Evolutionary conservation across 371 early-diverging fungal species (phyloP).

Genomic region (Rhizopus stolonifer): DNA sequence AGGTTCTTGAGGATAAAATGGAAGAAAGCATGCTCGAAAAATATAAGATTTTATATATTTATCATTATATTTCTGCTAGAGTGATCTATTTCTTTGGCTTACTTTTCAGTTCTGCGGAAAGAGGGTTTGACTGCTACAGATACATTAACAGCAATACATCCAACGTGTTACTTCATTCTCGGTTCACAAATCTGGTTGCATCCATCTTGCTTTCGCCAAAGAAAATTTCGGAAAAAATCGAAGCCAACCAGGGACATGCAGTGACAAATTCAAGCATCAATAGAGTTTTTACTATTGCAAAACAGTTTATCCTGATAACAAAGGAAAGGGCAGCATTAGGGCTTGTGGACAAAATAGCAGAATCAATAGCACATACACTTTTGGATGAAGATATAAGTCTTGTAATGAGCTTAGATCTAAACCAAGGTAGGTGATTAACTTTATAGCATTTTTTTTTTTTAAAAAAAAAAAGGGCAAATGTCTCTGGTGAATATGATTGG

Average conservation of each 20-base stretch:
- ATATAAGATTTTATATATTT: conserved; percentile 15
- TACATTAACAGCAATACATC: conserved; percentile 6
- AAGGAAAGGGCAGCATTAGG: not conserved
- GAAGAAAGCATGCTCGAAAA: conserved; percentile 14
- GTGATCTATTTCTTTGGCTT: conserved; percentile 24
- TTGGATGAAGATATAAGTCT: conserved; percentile 29
- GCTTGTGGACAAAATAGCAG: conserved; percentile 11
- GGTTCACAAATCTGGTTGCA: conserved; percentile 17
- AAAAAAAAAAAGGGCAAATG: not conserved
- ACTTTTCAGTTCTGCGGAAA: not conserved
- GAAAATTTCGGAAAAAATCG: conserved; percentile 23
- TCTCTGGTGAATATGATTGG: conserved; percentile 24
- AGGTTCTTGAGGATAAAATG: conserved; percentile 2
- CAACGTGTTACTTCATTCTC: conserved; percentile 2
- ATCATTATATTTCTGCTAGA: conserved; percentile 20
- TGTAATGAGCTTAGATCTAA: conserved; percentile 19
- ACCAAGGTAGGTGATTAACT: conserved; percentile 28
- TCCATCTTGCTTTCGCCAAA: conserved; percentile 29
- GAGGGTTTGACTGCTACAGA: not conserved
- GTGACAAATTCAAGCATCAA: conserved; percentile 14
- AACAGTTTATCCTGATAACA: conserved; percentile 16
- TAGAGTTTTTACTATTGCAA: conserved; percentile 16
- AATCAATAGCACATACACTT: conserved; percentile 7
- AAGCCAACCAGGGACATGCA: conserved; percentile 23
- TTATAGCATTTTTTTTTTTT: not conserved